phyloP scores from a whole-genome alignment of 2,329 filamentous ascomycete genomes.

The Aspergillus arachidicola region DNA sequence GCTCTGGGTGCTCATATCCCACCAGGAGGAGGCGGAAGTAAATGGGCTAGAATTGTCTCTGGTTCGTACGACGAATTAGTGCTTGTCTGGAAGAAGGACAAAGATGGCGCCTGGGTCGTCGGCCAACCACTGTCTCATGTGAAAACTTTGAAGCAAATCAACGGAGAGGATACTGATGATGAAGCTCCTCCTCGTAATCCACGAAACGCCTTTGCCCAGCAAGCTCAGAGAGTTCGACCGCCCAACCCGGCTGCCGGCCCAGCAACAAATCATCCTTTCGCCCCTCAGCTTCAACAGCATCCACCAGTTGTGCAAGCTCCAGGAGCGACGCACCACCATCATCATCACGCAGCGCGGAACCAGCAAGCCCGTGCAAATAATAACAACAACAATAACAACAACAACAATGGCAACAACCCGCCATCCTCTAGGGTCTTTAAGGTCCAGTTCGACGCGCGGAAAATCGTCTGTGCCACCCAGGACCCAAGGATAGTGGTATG shows the following conservation, averaged over 20 bases:
- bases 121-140: slow-evolving; percentile 62
- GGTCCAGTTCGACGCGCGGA: slow-evolving; percentile 88
- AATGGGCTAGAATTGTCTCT: slow-evolving; percentile 91
- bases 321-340: not conserved
- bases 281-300: not conserved
- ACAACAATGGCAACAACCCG: slow-evolving; percentile 11
- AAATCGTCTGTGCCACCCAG: slow-evolving; percentile 93
- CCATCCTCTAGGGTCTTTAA: slow-evolving; percentile 79
- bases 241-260: not conserved
- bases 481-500: slow-evolving; percentile 91
- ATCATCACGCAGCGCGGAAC: not conserved
- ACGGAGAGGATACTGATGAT: not conserved
- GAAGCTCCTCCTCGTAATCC: not conserved
- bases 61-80: slow-evolving; percentile 96
- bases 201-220: slow-evolving; percentile 20
- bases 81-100: slow-evolving; percentile 89
- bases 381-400: not conserved
- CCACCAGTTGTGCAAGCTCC: not conserved
- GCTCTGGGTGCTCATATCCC: slow-evolving; percentile 84
- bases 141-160: not conserved
- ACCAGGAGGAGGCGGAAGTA: slow-evolving; percentile 85
- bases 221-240: not conserved
- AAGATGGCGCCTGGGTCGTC: slow-evolving; percentile 81
- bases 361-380: not conserved
- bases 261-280: not conserved